Evolutionary conservation across 2,329 filamentous ascomycete genomes (phyloP), one percentile per base, ranked within the genome.

Genomic region (Trichoderma koningiopsis): DNA sequence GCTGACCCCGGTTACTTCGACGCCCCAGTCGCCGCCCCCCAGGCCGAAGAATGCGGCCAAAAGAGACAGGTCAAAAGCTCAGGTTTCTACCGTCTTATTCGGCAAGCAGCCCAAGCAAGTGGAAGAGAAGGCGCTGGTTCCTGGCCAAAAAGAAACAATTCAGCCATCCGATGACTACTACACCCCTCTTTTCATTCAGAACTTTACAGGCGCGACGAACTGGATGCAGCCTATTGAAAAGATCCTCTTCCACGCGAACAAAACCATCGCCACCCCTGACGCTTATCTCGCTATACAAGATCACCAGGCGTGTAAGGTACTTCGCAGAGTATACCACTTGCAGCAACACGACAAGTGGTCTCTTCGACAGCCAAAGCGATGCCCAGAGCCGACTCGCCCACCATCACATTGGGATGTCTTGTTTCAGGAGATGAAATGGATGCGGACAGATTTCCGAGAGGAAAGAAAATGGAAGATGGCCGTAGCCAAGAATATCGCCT

Each of bases 271-370:
- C 1, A 98, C 95, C 0, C 85, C 90, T 1, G 94, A 97, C 76
- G 90, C 94, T 62, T 90, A 93, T 69, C 87, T 96, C 1, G 91
- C 93, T 55, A 89, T 96, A 52, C 88, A 93, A 60, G 94, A 98
- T 75, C 90, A 91, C 69, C 93, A 97, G 78, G 93, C 96, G 64
- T 96, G 93, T 75, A 91, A 93, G 68, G 92, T 97, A 35, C 80
- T 98, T 4, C 90, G 93, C 68, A 86, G 93, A 16, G 93, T 99
- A 2, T 97, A 97, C 77, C 90, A 95, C 71, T 83, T 98, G 31
- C 96, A 99, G 76, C 93, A 95, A 75, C 89, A 91, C 37, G 94
- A 97, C 74, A 91, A 95, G 75, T 98, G 96, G 95, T 96, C 94
- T 5, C 81, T 99, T 58, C 88, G 95, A 64, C 96, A 99, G 76